These are phyloP conservation scores for Dissophora ornata DNA, from an alignment of 192 early-diverging fungal genomes.

Conservation along the genomic window DNA sequence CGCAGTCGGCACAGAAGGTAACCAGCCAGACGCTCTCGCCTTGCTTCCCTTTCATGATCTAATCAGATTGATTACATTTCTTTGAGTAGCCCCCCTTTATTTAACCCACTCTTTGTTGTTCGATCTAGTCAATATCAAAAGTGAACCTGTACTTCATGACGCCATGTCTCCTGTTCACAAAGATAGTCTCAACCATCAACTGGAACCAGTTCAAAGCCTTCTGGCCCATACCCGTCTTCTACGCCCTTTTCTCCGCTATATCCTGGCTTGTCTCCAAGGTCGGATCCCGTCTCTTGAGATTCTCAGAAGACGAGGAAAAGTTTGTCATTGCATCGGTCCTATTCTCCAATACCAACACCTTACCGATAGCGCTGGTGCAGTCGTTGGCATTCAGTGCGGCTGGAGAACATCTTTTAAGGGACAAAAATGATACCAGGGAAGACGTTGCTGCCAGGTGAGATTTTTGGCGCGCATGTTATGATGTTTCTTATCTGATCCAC, in stretches of 20 bases:
- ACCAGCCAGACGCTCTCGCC: neutral
- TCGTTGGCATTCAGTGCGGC: conserved; percentile 65
- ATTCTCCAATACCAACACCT: conserved; percentile 80
- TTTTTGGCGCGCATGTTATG: too few species aligned
- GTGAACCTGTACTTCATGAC: conserved; percentile 81
- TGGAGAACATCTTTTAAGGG: conserved; percentile 56
- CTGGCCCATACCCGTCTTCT: conserved; percentile 78
- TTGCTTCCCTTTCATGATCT: conserved; percentile 1
- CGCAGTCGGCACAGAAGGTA: conserved; percentile 49
- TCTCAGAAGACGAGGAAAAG: conserved; percentile 65
- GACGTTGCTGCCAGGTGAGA: conserved; percentile 64
- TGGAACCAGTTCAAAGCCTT: conserved; percentile 71
- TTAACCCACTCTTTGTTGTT: neutral
- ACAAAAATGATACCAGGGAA: conserved; percentile 56
- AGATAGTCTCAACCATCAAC: conserved; percentile 75
- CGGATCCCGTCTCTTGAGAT: conserved; percentile 51
- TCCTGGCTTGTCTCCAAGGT: conserved; percentile 54
- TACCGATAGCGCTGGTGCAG: conserved; percentile 77
- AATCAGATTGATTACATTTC: conserved; percentile 14
- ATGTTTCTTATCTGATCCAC: neutral
- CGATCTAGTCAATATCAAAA: conserved; percentile 60
- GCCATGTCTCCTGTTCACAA: conserved; percentile 79
- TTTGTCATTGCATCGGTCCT: conserved; percentile 73
- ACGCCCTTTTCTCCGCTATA: conserved; percentile 46
- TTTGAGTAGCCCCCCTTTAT: neutral